These are phyloP conservation scores for Penicillium egyptiacum DNA, from an alignment of 495 filamentous ascomycete species.

Conservation along the genomic window DNA sequence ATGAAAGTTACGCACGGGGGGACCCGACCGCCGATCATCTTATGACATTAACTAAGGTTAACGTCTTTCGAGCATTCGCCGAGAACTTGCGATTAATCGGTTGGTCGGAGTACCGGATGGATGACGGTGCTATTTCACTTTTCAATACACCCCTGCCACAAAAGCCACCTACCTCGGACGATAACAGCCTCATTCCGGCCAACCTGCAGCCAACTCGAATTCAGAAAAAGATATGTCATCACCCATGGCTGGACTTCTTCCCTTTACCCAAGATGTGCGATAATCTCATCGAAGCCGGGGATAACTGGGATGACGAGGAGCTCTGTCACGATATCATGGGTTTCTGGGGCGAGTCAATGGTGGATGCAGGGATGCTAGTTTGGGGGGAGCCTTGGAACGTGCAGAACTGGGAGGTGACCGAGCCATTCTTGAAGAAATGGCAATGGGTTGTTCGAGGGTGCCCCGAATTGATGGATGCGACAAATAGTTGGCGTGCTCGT, in stretches of 20 bases:
- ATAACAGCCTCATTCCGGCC: conserved; percentile 30
- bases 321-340: conserved; percentile 50
- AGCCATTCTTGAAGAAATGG: conserved; percentile 52
- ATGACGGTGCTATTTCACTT: conserved; percentile 36
- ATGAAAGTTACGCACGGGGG: conserved; percentile 32
- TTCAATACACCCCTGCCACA: conserved; percentile 21
- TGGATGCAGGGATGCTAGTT: conserved; percentile 44
- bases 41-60: conserved; percentile 42
- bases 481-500: conserved; percentile 49
- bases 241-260: conserved; percentile 56
- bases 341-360: conserved; percentile 38
- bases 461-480: conserved; percentile 45
- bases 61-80: conserved; percentile 43
- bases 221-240: conserved; percentile 44
- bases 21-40: conserved; percentile 42
- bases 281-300: conserved; percentile 45
- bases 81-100: conserved; percentile 21
- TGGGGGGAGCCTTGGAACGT: conserved; percentile 53
- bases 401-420: conserved; percentile 51
- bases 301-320: conserved; percentile 45
- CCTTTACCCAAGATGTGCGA: conserved; percentile 52
- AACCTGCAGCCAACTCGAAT: conserved; percentile 49
- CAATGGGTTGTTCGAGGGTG: conserved; percentile 53
- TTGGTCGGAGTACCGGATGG: conserved; percentile 25
- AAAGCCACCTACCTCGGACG: background rate